These are phyloP conservation scores for Bonia amplexicaulis DNA, from an alignment of 176 grass and related monocot species.

Conservation along the genomic window DNA sequence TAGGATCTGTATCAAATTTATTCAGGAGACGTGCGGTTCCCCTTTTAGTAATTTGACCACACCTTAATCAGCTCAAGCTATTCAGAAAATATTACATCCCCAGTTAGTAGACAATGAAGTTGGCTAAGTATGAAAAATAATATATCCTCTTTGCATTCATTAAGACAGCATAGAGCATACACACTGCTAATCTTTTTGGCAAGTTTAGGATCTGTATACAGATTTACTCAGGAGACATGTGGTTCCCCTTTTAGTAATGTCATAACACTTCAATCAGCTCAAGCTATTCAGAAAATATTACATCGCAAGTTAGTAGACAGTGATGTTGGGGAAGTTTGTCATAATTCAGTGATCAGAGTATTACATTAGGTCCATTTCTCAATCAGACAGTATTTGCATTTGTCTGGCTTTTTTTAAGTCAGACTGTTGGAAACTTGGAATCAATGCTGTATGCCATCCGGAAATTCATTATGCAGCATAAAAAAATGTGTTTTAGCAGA, in stretches of 20 bases:
- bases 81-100: background rate
- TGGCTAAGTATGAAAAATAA: background rate
- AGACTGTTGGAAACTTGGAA: background rate
- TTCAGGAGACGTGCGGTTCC: background rate
- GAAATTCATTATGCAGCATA: background rate
- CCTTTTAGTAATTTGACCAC: background rate
- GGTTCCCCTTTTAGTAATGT: background rate
- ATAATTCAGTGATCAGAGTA: background rate
- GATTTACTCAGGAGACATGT: background rate
- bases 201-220: background rate
- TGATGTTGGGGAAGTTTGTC: background rate
- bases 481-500: background rate
- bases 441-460: background rate
- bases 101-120: background rate
- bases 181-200: background rate
- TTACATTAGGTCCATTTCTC: background rate
- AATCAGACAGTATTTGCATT: background rate
- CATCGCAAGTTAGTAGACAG: background rate
- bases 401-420: background rate
- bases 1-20: background rate
- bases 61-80: background rate
- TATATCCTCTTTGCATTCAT: background rate
- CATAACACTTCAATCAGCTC: background rate
- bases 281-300: background rate
- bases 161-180: background rate